A percentile compares a stretch with the other conserved stretches of the same genome.
These are phyloP conservation scores for Kuraishia molischiana DNA, from an alignment of 805 yeast genomes.

Conservation along the genomic window DNA sequence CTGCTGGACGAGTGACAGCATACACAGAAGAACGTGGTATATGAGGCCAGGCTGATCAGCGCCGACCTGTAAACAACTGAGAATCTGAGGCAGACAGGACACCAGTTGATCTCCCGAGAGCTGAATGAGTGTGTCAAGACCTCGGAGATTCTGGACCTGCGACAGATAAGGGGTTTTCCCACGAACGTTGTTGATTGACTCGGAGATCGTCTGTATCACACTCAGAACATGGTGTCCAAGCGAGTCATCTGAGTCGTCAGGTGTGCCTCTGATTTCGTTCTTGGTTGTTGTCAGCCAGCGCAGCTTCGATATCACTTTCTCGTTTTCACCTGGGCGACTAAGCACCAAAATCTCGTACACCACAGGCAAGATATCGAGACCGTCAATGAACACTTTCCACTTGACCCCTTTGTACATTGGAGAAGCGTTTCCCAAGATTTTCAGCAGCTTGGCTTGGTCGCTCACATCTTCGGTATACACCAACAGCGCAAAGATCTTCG, in stretches of 20 bases:
- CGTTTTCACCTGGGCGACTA: conserved; percentile 18
- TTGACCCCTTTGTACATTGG: conserved; percentile 30
- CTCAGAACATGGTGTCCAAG: conserved; percentile 38
- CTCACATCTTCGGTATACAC: conserved; percentile 39
- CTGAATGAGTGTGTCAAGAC: conserved; percentile 58
- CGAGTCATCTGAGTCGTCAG: background rate
- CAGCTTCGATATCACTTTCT: background rate
- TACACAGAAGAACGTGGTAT: conserved; percentile 52
- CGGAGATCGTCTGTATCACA: conserved; percentile 70
- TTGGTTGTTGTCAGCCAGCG: background rate
- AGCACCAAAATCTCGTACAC: conserved; percentile 35
- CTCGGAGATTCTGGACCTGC: conserved; percentile 61
- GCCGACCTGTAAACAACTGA: conserved; percentile 77
- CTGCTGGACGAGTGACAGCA: conserved; percentile 52
- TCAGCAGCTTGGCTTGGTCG: conserved; percentile 38
- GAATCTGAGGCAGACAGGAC: conserved; percentile 73
- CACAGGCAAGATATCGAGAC: conserved; percentile 13
- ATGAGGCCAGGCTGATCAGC: conserved; percentile 55
- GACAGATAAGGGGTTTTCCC: conserved; percentile 68
- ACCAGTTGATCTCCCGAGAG: conserved; percentile 43
- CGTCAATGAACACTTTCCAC: conserved; percentile 22
- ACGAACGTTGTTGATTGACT: conserved; percentile 61
- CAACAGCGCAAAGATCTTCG: conserved; percentile 48
- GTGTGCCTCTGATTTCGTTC: background rate
- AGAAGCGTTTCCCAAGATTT: conserved; percentile 41